phyloP scores from a whole-genome alignment of 164 flowering plant species.

The Echeveria elegans region DNA sequence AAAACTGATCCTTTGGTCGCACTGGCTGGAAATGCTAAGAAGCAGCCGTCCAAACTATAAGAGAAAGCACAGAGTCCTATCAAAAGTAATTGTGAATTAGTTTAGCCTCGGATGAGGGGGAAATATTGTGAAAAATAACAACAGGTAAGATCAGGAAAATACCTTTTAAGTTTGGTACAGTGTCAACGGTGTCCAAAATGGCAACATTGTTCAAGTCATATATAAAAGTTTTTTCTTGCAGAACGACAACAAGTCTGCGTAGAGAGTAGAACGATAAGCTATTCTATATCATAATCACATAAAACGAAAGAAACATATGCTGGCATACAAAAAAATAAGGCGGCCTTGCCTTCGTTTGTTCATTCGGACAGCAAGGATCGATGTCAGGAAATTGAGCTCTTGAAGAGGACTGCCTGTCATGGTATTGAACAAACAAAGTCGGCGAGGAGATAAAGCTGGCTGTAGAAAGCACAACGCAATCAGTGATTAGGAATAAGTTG shows the following conservation, averaged over 20 bases:
- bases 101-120: not conserved
- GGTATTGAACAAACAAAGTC: slow-evolving; percentile 79
- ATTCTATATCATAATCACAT: no score
- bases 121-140: not conserved
- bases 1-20: slow-evolving; percentile 62
- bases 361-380: slow-evolving; percentile 73
- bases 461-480: slow-evolving; percentile 15
- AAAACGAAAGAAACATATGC: not conserved
- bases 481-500: not conserved
- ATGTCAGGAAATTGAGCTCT: slow-evolving; percentile 80
- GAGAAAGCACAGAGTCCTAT: slow-evolving; percentile 90
- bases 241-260: slow-evolving; percentile 76
- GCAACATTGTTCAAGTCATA: slow-evolving; percentile 68
- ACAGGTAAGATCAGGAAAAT: slow-evolving; percentile 8
- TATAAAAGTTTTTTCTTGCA: slow-evolving; percentile 71
- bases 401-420: slow-evolving; percentile 52
- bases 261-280: not conserved
- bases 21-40: slow-evolving; percentile 89
- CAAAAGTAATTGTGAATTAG: not conserved
- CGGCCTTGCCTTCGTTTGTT: slow-evolving; percentile 55
- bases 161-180: slow-evolving; percentile 82
- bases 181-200: slow-evolving; percentile 69
- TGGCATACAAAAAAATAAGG: not conserved
- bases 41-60: slow-evolving; percentile 65
- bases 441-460: slow-evolving; percentile 86